Conservation (phyloP, 164 flowering plant species). For the Tinospora cordifolia region DNA sequence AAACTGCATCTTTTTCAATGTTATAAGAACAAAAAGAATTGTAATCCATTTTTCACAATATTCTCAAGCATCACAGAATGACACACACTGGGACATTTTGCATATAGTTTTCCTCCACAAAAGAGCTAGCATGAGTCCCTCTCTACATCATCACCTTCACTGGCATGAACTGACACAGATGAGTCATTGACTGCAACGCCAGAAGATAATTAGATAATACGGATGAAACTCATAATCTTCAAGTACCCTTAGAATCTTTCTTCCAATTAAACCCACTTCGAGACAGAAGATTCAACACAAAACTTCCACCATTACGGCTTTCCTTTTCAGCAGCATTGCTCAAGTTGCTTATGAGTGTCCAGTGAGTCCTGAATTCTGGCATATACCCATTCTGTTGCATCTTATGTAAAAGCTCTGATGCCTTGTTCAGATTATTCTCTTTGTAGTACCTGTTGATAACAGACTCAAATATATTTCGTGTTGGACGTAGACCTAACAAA, state of each 20-base stretch:
- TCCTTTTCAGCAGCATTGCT: slow-evolving; percentile 32
- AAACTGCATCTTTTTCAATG: neutral
- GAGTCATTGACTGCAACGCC: too few relatives aligned
- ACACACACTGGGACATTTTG: neutral
- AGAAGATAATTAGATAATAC: neutral
- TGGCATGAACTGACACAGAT: neutral
- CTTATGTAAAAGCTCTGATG: slow-evolving; percentile 44
- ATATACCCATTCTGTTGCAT: slow-evolving; percentile 69
- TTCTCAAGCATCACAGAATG: neutral
- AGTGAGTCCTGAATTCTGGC: slow-evolving; percentile 77
- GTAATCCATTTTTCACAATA: neutral
- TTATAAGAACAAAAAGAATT: neutral
- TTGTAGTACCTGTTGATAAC: slow-evolving; percentile 42
- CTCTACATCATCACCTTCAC: neutral
- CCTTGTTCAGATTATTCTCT: slow-evolving; percentile 49
- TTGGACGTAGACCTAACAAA: slow-evolving; percentile 48
- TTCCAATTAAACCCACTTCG: slow-evolving; percentile 47
- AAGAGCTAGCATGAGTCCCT: neutral
- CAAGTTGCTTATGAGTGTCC: slow-evolving; percentile 77
- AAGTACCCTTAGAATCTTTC: slow-evolving; percentile 15
- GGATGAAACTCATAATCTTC: neutral
- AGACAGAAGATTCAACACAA: slow-evolving; percentile 69
- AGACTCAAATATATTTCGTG: slow-evolving; percentile 36
- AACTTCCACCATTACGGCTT: slow-evolving; percentile 30
- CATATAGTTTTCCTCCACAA: neutral